Base-by-base conservation (phyloP, 805 yeast species). In the Suhomyces sp. region DNA sequence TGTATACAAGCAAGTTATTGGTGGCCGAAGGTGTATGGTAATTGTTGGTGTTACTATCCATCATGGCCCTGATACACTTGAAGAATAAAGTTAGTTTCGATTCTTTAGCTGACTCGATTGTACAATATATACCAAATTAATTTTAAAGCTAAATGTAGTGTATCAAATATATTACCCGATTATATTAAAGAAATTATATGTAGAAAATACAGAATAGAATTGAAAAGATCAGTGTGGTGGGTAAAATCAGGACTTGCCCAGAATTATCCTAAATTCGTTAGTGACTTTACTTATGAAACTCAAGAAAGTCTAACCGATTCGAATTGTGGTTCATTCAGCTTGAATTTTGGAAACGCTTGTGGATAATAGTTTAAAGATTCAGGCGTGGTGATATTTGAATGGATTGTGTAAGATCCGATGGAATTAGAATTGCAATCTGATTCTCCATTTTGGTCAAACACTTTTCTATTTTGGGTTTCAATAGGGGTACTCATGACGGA, bases 401-500 rank as follows among this genome's bases (percentile, higher is more conserved):
- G 44, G 9, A 46, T 50, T 29, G 53, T 50, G 38, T 50, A 46
- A 12, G 49, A 47, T 13, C 42, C 35, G 6, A 35, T 12, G 27
- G 49, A 41, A 19, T 48, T 26, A 17, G 46, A 48, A 17, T 40
- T 40, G 23, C 17, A 23, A 13, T 48, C 41, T 27, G 35, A 12
- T 8, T 19, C 27, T n/a, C 23, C 36, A 9, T 9, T 3, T 15
- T 29, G 22, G 19, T 42, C 49, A n/a, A 5, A 38, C 4, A 29
- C 38, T 40, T 48, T 26, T 7, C 7, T 6, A 24, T 26, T n/a
- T 19, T 38, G 27, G 7, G 47, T 15, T 23, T 44, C 46, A 15
- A 49, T 60, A 22, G 51, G 42, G n/a, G 55, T 57, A 50, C 65
- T 61, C 60, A 60, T 60, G 3, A 61, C 57, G 8, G 65, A 60